These are phyloP conservation scores for Neopestalotiopsis sp. DNA, from an alignment of 2,329 filamentous ascomycete species.

Conservation along the genomic window DNA sequence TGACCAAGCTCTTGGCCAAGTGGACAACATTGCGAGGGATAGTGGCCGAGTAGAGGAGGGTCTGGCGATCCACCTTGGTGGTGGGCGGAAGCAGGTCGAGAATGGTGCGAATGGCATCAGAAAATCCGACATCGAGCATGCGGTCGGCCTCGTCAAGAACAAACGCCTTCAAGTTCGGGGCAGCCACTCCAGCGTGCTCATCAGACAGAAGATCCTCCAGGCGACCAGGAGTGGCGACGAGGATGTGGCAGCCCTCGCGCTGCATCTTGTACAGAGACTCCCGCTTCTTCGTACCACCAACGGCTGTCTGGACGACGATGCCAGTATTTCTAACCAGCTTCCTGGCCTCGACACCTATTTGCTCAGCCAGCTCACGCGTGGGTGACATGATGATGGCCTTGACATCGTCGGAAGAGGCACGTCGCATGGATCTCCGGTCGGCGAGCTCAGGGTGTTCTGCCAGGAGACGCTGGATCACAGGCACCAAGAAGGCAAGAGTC, in stretches of 20 bases:
- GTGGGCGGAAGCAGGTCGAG: slow-evolving; percentile 66
- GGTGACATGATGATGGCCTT: slow-evolving; percentile 77
- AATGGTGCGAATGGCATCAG: slow-evolving; percentile 68
- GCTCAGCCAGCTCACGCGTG: slow-evolving; percentile 80
- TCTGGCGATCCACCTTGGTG: slow-evolving; percentile 74
- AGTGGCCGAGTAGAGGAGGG: slow-evolving; percentile 93
- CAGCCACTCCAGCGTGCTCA: slow-evolving; percentile 62
- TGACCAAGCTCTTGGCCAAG: slow-evolving; percentile 79
- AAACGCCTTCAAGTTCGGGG: slow-evolving; percentile 85
- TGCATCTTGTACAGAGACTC: slow-evolving; percentile 71
- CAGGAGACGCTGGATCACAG: slow-evolving; percentile 81
- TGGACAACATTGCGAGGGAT: slow-evolving; percentile 82
- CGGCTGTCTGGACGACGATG: slow-evolving; percentile 75
- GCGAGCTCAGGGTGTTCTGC: slow-evolving; percentile 65
- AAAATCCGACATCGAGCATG: slow-evolving; percentile 94
- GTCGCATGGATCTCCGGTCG: slow-evolving; percentile 40
- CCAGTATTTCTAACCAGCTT: slow-evolving; percentile 70
- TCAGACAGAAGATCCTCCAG: slow-evolving; percentile 82
- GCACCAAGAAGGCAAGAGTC: slow-evolving; percentile 90
- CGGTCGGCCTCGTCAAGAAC: slow-evolving; percentile 97
- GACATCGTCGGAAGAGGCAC: slow-evolving; percentile 60
- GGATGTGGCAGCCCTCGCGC: slow-evolving; percentile 79
- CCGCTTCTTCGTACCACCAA: slow-evolving; percentile 85
- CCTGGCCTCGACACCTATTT: slow-evolving; percentile 80
- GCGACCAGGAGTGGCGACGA: slow-evolving; percentile 90